Evolutionary conservation across 2,329 filamentous ascomycete species (phyloP).

Genomic region (Fusarium cicatricum): DNA sequence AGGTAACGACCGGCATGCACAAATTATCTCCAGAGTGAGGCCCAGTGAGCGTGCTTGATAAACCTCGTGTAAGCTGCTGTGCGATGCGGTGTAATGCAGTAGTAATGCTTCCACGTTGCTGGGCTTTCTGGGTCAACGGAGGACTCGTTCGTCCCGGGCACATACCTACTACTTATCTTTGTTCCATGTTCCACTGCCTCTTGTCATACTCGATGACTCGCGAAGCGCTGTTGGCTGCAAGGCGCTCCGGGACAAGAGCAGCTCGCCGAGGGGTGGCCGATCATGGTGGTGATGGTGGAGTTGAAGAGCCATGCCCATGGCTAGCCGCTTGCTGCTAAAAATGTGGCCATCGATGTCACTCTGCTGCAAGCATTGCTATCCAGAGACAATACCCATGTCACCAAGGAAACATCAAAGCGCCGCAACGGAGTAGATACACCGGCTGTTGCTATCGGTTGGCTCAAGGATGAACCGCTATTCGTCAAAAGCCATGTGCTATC

Average conservation of each 20-base stretch:
- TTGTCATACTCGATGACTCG: too few species aligned
- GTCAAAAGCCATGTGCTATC: slow-evolving; percentile 28
- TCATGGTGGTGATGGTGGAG: slow-evolving; percentile 35
- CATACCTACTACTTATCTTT: too few species aligned
- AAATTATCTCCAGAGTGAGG: slow-evolving; percentile 21
- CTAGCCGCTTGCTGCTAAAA: slow-evolving; percentile 23
- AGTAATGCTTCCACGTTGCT: slow-evolving; percentile 6
- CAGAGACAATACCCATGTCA: slow-evolving; percentile 25
- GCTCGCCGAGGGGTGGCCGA: slow-evolving; percentile 31
- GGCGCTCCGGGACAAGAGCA: not conserved
- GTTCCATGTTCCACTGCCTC: not conserved
- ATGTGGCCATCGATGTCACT: slow-evolving; percentile 31
- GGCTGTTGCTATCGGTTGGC: slow-evolving; percentile 28
- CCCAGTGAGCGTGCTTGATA: slow-evolving; percentile 3
- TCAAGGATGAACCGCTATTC: slow-evolving; percentile 12
- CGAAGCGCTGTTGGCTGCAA: not conserved
- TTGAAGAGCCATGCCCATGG: slow-evolving; percentile 21
- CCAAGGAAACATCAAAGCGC: slow-evolving; percentile 5
- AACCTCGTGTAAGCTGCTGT: slow-evolving; percentile 28
- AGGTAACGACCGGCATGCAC: slow-evolving; percentile 32
- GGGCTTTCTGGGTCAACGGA: not conserved
- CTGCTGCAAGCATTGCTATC: slow-evolving; percentile 22
- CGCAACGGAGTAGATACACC: slow-evolving; percentile 25
- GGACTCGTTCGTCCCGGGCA: slow-evolving; percentile 1
- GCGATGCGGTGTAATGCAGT: slow-evolving; percentile 12